Conservation (phyloP, 1,139 yeast genomes). For the Wickerhamiella pararugosa region DNA sequence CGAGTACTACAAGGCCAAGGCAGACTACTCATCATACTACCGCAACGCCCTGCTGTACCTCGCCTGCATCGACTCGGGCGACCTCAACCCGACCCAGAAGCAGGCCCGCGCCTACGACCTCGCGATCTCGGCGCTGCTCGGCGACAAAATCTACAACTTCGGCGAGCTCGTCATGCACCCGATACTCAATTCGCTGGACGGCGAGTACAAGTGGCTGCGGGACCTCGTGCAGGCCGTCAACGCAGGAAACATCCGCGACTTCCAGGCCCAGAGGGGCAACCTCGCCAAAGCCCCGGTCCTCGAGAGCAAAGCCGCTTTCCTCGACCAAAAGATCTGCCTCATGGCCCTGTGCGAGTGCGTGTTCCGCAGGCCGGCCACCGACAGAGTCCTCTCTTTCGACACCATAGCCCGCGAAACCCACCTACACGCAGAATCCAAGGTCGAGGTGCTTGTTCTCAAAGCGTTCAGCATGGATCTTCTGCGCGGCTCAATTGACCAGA, state of each 20-base stretch:
- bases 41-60: slow-evolving; percentile 47
- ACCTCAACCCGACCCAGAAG: slow-evolving; percentile 38
- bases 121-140: slow-evolving; percentile 75
- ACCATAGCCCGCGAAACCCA: slow-evolving; percentile 70
- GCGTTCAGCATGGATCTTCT: slow-evolving; percentile 73
- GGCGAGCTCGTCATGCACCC: slow-evolving; percentile 92
- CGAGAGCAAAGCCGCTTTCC: slow-evolving; percentile 44
- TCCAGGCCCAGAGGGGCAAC: slow-evolving; percentile 35
- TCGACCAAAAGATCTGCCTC: slow-evolving; percentile 81
- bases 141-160: slow-evolving; percentile 85
- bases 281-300: slow-evolving; percentile 45
- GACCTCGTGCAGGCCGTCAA: slow-evolving; percentile 57
- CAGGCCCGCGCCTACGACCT: slow-evolving; percentile 62
- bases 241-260: slow-evolving; percentile 56
- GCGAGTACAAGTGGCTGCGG: slow-evolving; percentile 57
- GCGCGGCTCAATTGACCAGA: slow-evolving; percentile 81
- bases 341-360: slow-evolving; percentile 85
- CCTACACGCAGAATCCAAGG: slow-evolving; percentile 43
- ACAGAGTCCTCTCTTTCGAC: slow-evolving; percentile 55
- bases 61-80: slow-evolving; percentile 43
- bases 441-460: slow-evolving; percentile 83
- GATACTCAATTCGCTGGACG: slow-evolving; percentile 43
- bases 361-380: slow-evolving; percentile 60
- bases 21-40: slow-evolving; percentile 71
- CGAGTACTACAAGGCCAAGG: slow-evolving; percentile 55